A percentile compares a stretch with the other conserved stretches of the same genome.
Evolutionary conservation across 495 filamentous ascomycete genomes (phyloP).

Genomic region (Extremus antarcticus): DNA sequence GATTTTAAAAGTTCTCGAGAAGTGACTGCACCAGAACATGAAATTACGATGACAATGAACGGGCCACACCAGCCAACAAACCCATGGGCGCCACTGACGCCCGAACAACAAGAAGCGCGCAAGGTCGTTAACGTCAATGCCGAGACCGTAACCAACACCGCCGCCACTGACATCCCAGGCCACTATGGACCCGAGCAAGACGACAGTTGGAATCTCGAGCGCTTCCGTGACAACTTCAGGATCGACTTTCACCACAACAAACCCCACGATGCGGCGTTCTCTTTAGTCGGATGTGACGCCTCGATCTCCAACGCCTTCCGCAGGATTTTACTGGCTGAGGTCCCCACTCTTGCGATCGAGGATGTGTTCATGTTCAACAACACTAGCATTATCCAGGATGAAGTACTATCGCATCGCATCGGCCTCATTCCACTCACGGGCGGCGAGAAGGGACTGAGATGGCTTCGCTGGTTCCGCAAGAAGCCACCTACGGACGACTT

Average conservation of each 20-base stretch:
- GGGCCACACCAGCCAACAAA: not conserved
- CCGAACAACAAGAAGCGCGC: slow-evolving; percentile 25
- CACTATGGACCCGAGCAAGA: slow-evolving; percentile 79
- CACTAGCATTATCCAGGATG: slow-evolving; percentile 93
- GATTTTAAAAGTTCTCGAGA: not conserved
- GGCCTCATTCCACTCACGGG: slow-evolving; percentile 85
- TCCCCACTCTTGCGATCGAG: slow-evolving; percentile 90
- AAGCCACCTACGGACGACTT: slow-evolving; percentile 35
- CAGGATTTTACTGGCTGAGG: slow-evolving; percentile 89
- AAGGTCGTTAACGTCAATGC: slow-evolving; percentile 76
- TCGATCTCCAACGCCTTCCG: slow-evolving; percentile 96
- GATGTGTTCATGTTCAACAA: slow-evolving; percentile 85
- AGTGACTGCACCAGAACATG: not conserved
- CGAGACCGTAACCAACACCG: slow-evolving; percentile 79
- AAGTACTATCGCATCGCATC: slow-evolving; percentile 80
- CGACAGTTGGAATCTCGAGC: slow-evolving; percentile 70
- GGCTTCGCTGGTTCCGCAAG: slow-evolving; percentile 67
- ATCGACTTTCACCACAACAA: slow-evolving; percentile 77
- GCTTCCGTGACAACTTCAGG: slow-evolving; percentile 58
- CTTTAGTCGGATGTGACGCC: slow-evolving; percentile 82
- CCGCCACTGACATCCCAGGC: slow-evolving; percentile 79
- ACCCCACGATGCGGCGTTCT: slow-evolving; percentile 68
- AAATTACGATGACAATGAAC: not conserved
- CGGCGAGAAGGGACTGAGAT: slow-evolving; percentile 58
- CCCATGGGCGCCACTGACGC: slow-evolving; percentile 6